phyloP scores from a whole-genome alignment of 345 rosid genomes.

The Cardamine occulta region DNA sequence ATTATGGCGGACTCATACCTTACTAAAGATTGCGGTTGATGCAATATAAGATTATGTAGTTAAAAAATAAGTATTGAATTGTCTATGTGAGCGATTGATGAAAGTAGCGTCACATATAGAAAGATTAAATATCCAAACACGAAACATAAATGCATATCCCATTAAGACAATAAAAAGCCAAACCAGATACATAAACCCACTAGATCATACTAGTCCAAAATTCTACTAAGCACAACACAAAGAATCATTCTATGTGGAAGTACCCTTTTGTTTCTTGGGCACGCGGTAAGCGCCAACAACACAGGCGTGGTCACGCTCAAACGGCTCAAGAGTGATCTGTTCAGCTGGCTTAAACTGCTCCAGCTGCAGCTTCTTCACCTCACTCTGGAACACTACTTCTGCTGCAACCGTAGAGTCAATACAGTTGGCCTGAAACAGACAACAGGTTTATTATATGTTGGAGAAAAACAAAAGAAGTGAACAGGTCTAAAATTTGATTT shows the following conservation, averaged over 20 bases:
- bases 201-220: background rate
- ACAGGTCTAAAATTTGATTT: background rate
- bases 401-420: constrained; percentile 91
- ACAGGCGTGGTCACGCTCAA: constrained; percentile 96
- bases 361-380: constrained; percentile 82
- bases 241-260: constrained; percentile 25
- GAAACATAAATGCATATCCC: background rate
- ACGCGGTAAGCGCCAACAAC: constrained; percentile 85
- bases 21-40: no score
- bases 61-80: no score
- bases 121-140: constrained; percentile 1
- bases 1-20: no score
- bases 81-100: no score
- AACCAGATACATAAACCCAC: background rate
- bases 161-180: background rate
- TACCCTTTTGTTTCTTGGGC: constrained; percentile 79
- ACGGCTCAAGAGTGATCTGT: constrained; percentile 94
- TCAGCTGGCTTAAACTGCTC: constrained; percentile 90
- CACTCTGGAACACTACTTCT: constrained; percentile 78
- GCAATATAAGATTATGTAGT: no score
- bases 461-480: background rate
- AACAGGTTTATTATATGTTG: background rate
- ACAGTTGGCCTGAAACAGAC: constrained; percentile 74
- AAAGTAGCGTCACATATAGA: background rate
- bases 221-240: background rate